phyloP scores from a whole-genome alignment of 345 rosid species.

The Angophora floribunda region DNA sequence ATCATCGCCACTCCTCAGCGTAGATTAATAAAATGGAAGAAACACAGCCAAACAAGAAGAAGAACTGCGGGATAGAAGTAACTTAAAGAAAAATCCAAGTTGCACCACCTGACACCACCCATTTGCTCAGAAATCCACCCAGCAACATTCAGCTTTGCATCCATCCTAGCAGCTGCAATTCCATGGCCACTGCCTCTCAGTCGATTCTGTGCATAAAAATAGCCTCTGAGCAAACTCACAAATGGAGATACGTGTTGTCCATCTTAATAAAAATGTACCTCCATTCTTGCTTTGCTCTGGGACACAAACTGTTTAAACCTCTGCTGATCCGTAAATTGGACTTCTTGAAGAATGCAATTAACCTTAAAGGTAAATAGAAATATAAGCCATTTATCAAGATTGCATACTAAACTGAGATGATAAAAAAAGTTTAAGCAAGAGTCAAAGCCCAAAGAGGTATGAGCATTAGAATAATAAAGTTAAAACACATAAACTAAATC shows the following conservation, averaged over 20 bases:
- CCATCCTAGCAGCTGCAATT: conserved; percentile 89
- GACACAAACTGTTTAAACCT: conserved; percentile 97
- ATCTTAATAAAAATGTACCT: conserved; percentile 33
- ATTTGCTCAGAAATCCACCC: conserved; percentile 99
- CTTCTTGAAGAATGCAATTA: conserved; percentile 83
- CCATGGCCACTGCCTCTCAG: conserved; percentile 92
- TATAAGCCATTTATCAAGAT: not conserved
- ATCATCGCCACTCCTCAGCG: not conserved
- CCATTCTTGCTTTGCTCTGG: conserved; percentile 97
- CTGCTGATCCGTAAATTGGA: conserved; percentile 88
- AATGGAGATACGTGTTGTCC: not conserved
- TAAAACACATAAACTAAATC: not conserved
- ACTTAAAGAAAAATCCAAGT: not conserved
- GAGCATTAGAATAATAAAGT: not conserved
- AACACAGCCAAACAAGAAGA: not conserved
- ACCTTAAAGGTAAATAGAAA: conserved; percentile 28
- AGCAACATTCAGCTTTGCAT: conserved; percentile 77
- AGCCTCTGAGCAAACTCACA: not conserved
- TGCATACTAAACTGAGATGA: not conserved
- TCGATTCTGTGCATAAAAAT: conserved; percentile 46
- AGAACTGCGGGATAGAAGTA: not conserved
- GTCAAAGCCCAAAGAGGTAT: not conserved
- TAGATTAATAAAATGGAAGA: not conserved
- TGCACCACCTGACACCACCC: conserved; percentile 87
- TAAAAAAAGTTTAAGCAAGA: not conserved